Base-by-base conservation (phyloP, 1,284 basidiomycete genomes). In the Farysia itapuensis region DNA sequence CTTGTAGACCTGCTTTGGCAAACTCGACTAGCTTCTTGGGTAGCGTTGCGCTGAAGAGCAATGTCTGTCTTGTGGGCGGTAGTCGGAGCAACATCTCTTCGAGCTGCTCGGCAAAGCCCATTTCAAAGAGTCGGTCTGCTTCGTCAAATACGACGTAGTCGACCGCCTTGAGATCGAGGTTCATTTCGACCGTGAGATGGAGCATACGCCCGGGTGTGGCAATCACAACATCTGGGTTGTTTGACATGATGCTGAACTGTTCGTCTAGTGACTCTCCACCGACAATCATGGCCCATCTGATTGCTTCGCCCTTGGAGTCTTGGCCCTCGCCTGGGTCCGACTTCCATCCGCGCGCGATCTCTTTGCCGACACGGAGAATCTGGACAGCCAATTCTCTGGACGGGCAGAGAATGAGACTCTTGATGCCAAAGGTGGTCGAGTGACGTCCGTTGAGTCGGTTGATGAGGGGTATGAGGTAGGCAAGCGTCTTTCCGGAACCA, bases 131-230 rank as follows among this genome's bases (percentile, higher is more conserved):
- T 25, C 92, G 80, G 78, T 99, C 95, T 0, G 95, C 95, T 79
- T 99, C 95, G 75, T 99, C 95, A 69, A 98, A 98, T 15, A 98
- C 89, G 45, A 94, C 85, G 59, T 91, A 92, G 77, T 94, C 85
- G 3, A 94, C 82, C 0, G 88, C 86, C 37, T 87, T 86, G 25
- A 99, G 81, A 74, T 96, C 92, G 36, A 97, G 80, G 63, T 90
- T 90, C 94, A 97, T 98, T 79, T 99, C 95, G 39, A 98, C 89
- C 34, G 89, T 83, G 21, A 99, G 82, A 79, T 98, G 95, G 15
- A 99, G 84, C 38, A 99, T 82, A 70, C 95, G 91, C 63, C 95
- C 95, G 13, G 95, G 95, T 4, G 95, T 98, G 16, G 94, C 95
- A 30, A 76, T 74, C 32, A 76, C 64, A 32, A 76, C 67, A 32